Base-by-base conservation (phyloP, 2,329 filamentous ascomycete genomes). In the Fusarium circinatum region DNA sequence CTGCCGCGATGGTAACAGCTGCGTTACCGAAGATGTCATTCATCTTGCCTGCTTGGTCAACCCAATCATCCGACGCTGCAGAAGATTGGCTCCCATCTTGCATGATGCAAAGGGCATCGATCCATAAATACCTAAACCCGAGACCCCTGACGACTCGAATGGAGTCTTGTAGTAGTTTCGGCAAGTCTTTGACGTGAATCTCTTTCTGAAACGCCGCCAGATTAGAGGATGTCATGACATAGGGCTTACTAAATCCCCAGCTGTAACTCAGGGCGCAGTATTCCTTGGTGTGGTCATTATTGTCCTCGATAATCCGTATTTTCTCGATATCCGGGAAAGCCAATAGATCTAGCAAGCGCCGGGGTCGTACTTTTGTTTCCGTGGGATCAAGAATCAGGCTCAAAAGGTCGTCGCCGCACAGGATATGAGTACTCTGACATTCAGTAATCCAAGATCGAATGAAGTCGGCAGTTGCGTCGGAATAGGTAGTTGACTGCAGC, bases 211-310 rank as follows among this genome's bases (percentile, higher is more conserved):
- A 56, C 22, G 36, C 22, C 36, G 8, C 38, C 22, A 56, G 3
- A 56, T 56, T 56, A 30, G 38, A 56, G 22, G 52, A 56, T 14
- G 11, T 56, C 52, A 56, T 56, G 39, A 57, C n/a, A 48, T 22
- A 48, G 18, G 54, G 39, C 10, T 47, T 47, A 26, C 54, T 57
- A 8, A 57, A 57, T 17, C 54, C 54, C 54, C 54, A 57, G 54
- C 54, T 57, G 54, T 57, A 57, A 34, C 54, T 57, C 54, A 57
- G 18, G 8, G 54, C 54, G 30, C 54, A 57, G 54, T 57, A 57
- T 26, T 57, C 54, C n/a, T 34, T 32, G 28, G 18, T 26, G n/a
- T 32, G n/a, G n/a, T 34, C 30, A 47, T 57, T 34, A 11, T 32
- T 41, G 26, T 26, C 34, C 28, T 61, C 56, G 20, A 59, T 48